phyloP scores from a whole-genome alignment of 805 yeast genomes.

The Saccharomycopsis selenospora region DNA sequence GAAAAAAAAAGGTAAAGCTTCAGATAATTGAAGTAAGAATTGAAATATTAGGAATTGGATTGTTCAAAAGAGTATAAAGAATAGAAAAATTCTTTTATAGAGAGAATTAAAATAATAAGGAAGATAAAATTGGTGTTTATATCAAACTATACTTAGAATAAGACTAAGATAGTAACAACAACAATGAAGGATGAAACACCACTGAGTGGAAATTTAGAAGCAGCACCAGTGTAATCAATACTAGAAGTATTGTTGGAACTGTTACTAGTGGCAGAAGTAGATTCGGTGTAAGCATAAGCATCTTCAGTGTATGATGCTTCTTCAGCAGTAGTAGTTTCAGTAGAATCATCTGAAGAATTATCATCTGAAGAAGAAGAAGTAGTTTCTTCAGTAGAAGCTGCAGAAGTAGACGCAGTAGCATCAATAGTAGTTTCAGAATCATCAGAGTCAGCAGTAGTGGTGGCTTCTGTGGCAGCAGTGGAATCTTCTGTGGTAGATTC shows the following conservation, averaged over 20 bases:
- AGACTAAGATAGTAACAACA: neutral
- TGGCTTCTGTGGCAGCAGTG: conserved; percentile 19
- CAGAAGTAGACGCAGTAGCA: conserved; percentile 19
- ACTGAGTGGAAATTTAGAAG: neutral
- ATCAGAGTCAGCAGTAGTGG: conserved; percentile 19
- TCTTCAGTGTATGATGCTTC: conserved; percentile 1
- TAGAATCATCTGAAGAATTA: neutral
- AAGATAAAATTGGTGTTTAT: no score
- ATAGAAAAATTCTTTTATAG: no score
- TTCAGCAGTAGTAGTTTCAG: neutral
- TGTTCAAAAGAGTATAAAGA: no score
- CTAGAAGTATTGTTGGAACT: neutral
- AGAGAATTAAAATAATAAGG: no score
- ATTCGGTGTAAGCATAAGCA: conserved; percentile 20
- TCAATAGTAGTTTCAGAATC: conserved; percentile 18
- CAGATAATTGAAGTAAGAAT: no score
- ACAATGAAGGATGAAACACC: neutral
- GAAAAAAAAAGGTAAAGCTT: no score
- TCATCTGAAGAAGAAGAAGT: conserved; percentile 18
- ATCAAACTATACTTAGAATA: no score
- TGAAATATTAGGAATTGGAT: no score
- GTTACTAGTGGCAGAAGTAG: conserved; percentile 14
- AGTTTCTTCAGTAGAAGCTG: conserved; percentile 18
- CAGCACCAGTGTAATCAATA: conserved; percentile 2
- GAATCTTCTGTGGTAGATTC: conserved; percentile 12